Conservation (phyloP, 768 basidiomycete genomes). For the Gloeopeniophorella convolvens region DNA sequence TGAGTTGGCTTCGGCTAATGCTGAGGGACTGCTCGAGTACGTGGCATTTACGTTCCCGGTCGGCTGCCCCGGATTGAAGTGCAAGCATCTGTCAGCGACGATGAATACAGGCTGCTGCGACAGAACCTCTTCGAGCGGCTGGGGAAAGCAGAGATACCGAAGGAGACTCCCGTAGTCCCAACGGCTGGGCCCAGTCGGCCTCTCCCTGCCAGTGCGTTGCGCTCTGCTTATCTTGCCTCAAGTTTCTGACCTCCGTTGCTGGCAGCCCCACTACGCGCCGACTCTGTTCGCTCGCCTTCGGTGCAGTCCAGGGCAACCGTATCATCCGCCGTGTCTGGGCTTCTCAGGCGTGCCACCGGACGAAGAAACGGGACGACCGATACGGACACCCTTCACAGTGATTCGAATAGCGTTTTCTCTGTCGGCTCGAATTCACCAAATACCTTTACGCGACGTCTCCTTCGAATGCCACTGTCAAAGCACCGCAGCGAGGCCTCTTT, state of each 20-base stretch:
- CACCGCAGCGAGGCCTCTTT: conserved; percentile 47
- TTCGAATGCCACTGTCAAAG: conserved; percentile 36
- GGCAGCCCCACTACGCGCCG: conserved; percentile 22
- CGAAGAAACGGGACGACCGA: conserved; percentile 23
- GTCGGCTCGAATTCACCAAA: conserved; percentile 22
- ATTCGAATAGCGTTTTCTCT: conserved; percentile 28
- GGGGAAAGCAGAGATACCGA: conserved; percentile 50
- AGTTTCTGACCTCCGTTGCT: conserved; percentile 14
- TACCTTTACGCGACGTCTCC: conserved; percentile 20
- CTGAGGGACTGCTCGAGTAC: conserved; percentile 72
- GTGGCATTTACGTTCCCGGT: conserved; percentile 24
- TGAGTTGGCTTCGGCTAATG: conserved; percentile 73
- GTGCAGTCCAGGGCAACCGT: conserved; percentile 31
- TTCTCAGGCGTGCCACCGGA: conserved; percentile 30
- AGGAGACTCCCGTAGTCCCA: conserved; percentile 58
- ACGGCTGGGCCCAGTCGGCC: conserved; percentile 28
- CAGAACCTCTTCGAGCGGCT: conserved; percentile 82
- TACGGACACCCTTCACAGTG: conserved; percentile 21
- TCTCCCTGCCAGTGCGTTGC: conserved; percentile 3
- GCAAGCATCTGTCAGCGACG: conserved; percentile 46
- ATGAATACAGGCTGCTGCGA: conserved; percentile 78
- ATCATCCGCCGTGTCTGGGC: conserved; percentile 30
- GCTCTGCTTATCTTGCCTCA: not conserved
- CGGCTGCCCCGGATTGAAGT: not conserved
- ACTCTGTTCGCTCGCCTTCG: conserved; percentile 26